A percentile compares a stretch with the other conserved stretches of the same genome.
Evolutionary conservation across 129 eudicot genomes (phyloP).

Genomic region (Escallonia rubra): DNA sequence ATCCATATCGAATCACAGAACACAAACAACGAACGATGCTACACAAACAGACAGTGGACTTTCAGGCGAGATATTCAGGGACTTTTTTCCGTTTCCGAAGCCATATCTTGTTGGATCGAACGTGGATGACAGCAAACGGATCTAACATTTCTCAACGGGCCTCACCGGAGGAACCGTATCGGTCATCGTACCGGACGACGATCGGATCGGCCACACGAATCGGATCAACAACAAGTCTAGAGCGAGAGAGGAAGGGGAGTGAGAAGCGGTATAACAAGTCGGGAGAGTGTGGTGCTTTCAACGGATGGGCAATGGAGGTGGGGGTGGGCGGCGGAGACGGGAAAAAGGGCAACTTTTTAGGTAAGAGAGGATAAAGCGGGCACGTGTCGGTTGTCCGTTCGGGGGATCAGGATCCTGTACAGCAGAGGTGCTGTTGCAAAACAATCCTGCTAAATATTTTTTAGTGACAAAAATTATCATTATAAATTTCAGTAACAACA

Average conservation of each 20-base stretch:
- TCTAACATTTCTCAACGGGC: conserved; percentile 24
- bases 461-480: too few relatives aligned
- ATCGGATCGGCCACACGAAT: neutral
- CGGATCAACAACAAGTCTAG: neutral
- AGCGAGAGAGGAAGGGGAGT: conserved; percentile 10
- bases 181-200: conserved; percentile 11
- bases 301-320: neutral
- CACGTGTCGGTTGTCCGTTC: conserved; percentile 11
- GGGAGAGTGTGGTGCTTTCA: neutral
- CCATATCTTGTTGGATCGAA: conserved; percentile 24
- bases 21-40: neutral
- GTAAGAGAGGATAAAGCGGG: neutral
- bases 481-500: too few relatives aligned
- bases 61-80: neutral
- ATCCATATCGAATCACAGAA: neutral
- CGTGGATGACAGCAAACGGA: conserved; percentile 23
- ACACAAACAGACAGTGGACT: neutral
- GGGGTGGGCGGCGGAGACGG: conserved; percentile 8
- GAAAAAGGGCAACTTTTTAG: neutral
- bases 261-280: conserved; percentile 7
- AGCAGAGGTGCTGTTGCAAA: too few relatives aligned
- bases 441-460: too few relatives aligned
- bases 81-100: conserved; percentile 24
- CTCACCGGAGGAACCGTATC: conserved; percentile 14
- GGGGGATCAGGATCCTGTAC: neutral